These are phyloP conservation scores for Ramaria sp. DNA, from an alignment of 768 basidiomycete genomes.

Conservation along the genomic window DNA sequence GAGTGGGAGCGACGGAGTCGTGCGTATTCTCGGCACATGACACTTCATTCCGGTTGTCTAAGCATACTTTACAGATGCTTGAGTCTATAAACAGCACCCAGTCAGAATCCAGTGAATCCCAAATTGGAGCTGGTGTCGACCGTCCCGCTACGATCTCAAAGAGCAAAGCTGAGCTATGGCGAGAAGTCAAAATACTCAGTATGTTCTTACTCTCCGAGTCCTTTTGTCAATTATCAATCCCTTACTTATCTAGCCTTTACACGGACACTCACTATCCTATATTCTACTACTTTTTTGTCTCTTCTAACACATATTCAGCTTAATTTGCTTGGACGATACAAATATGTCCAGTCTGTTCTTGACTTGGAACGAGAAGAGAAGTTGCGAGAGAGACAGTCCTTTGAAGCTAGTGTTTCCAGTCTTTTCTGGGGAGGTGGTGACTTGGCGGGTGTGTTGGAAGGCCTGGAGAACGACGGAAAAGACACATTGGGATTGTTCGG, in stretches of 20 bases:
- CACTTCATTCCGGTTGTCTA: conserved; percentile 2
- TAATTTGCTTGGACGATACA: conserved; percentile 68
- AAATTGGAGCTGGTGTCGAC: conserved; percentile 16
- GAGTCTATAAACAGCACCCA: conserved; percentile 9
- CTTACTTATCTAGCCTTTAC: conserved; percentile 55
- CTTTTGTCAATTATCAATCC: neutral
- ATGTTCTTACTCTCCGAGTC: conserved; percentile 12
- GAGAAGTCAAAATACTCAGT: conserved; percentile 85
- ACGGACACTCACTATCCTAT: conserved; percentile 75
- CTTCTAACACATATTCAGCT: conserved; percentile 85
- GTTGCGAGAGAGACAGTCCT: conserved; percentile 32
- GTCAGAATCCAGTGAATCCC: conserved; percentile 8
- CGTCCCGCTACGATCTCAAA: conserved; percentile 22
- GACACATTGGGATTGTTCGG: conserved; percentile 23
- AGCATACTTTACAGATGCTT: conserved; percentile 5
- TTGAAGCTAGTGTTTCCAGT: conserved; percentile 30
- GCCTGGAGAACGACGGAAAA: conserved; percentile 27
- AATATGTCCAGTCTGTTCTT: conserved; percentile 64
- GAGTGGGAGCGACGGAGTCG: conserved; percentile 8
- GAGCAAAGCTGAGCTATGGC: conserved; percentile 83
- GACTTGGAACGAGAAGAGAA: conserved; percentile 52
- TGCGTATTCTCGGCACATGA: neutral
- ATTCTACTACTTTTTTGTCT: conserved; percentile 75
- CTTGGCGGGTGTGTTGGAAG: conserved; percentile 18
- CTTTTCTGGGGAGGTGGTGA: conserved; percentile 21